Evolutionary conservation across 768 basidiomycete species (phyloP), one percentile per base, ranked within the genome.

Genomic region (Lanmaoa rubissima): DNA sequence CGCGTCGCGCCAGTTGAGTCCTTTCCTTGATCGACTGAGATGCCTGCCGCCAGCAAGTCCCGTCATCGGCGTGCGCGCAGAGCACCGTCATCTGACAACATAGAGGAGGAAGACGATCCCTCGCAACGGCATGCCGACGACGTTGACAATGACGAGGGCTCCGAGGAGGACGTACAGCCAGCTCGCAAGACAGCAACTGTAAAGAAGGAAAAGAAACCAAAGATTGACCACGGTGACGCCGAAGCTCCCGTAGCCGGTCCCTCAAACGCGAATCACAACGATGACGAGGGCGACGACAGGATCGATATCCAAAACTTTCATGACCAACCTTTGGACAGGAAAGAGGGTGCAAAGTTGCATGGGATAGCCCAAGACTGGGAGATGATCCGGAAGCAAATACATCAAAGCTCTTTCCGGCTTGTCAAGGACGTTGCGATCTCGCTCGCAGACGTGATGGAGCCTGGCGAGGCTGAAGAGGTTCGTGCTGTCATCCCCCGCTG

Each of bases 301-400:
- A 86, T 90, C 50, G 83, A 89, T 57, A 79, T 85, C 28, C 73
- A 78, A 36, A 79, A 82, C 65, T 85, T 92, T 59, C 72, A 64
- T 7, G 81, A 90, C 69, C 87, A 90, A 57, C 88, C 91, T 17
- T 70, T 93, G 49, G 75, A 78, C 52, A 79, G 71, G 62, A 73
- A 74, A 11, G 83, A 88, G 45, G 73, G 76, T 34, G 57, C 67
- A 32, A 86, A 80, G 65, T 68, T 91, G 32, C 73, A 76, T 10
- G 85, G 86, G 13, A 74, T 89, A 43, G 71, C 82, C 0, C 67
- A 75, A 2, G 88, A 91, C 69, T 91, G 89, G 90, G 66, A 76
- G 21, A 69, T 72, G 59, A 76, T 88, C 64, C 74, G 77, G 59
- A 74, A 72, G n/a, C 75, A 75, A 44, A 78, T 83, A 32, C 77